phyloP scores from a whole-genome alignment of 139 green algal species.

The Chlamydomonas eustigma region DNA sequence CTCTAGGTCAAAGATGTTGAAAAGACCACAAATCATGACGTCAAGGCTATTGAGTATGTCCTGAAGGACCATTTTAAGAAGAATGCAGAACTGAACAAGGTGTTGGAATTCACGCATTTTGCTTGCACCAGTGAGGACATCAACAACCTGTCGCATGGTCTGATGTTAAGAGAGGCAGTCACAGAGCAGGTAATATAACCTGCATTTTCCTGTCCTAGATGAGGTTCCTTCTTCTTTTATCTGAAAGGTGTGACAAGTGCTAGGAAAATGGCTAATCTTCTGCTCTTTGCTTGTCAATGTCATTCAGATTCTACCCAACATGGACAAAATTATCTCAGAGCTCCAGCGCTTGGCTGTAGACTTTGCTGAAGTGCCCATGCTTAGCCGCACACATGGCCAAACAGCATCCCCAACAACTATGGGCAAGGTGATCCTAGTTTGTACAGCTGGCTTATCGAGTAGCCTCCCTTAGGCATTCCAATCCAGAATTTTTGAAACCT shows the following conservation, averaged over 20 bases:
- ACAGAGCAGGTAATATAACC: slow-evolving; percentile 45
- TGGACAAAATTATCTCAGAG: slow-evolving; percentile 78
- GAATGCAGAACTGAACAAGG: slow-evolving; percentile 53
- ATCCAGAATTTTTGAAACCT: no score
- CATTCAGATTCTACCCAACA: slow-evolving; percentile 74
- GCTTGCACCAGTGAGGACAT: slow-evolving; percentile 97
- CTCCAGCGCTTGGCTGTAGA: slow-evolving; percentile 67
- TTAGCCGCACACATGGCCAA: slow-evolving; percentile 96
- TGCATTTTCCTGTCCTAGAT: no score
- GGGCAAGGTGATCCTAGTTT: slow-evolving; percentile 89
- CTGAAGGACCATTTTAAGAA: slow-evolving; percentile 77
- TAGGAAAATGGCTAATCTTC: no score
- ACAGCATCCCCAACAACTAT: slow-evolving; percentile 95
- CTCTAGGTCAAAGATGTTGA: slow-evolving; percentile 86
- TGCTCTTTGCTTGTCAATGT: no score
- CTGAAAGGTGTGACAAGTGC: no score
- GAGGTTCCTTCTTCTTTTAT: no score
- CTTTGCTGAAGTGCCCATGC: slow-evolving; percentile 88
- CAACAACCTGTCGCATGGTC: slow-evolving; percentile 97
- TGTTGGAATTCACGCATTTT: slow-evolving; percentile 98
- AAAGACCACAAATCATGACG: slow-evolving; percentile 97
- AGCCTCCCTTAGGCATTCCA: no score
- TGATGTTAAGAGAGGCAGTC: slow-evolving; percentile 91
- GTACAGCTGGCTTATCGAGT: no score
- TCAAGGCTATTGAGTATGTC: slow-evolving; percentile 99